Evolutionary conservation across 1,139 yeast genomes (phyloP).

Genomic region (Sugiyamaella grinbergsii): DNA sequence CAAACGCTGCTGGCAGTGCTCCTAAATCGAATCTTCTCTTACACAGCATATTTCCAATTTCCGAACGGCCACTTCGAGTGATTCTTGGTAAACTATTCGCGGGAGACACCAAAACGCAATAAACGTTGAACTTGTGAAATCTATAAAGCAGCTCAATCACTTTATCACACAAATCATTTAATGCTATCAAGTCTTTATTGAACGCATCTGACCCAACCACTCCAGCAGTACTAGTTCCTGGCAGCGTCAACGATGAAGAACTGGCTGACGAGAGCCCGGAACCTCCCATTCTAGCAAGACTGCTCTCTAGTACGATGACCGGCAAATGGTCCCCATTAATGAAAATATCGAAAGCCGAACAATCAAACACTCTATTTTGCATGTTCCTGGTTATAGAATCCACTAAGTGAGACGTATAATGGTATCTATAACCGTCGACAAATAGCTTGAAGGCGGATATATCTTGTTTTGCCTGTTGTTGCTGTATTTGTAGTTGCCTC

Average conservation of each 20-base stretch:
- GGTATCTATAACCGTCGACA: slow-evolving; percentile 52
- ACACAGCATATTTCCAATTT: slow-evolving; percentile 91
- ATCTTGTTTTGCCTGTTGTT: slow-evolving; percentile 57
- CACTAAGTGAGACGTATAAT: slow-evolving; percentile 81
- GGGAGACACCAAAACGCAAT: slow-evolving; percentile 79
- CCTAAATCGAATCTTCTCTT: slow-evolving; percentile 82
- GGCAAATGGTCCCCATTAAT: slow-evolving; percentile 86
- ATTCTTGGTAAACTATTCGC: slow-evolving; percentile 84
- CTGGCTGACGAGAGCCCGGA: slow-evolving; percentile 16
- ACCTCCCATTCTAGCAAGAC: slow-evolving; percentile 52
- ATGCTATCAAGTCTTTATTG: slow-evolving; percentile 43
- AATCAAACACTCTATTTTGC: slow-evolving; percentile 73
- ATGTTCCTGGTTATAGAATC: slow-evolving; percentile 81
- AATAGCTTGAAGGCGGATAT: slow-evolving; percentile 44
- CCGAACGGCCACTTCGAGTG: slow-evolving; percentile 79
- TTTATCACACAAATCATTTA: slow-evolving; percentile 74
- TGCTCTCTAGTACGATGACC: slow-evolving; percentile 84
- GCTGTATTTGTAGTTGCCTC: slow-evolving; percentile 34
- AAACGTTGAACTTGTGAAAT: slow-evolving; percentile 74
- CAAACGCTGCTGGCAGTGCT: slow-evolving; percentile 69
- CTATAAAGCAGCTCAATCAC: slow-evolving; percentile 70
- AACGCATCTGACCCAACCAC: slow-evolving; percentile 41
- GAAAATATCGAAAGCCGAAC: slow-evolving; percentile 86
- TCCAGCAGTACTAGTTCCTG: slow-evolving; percentile 15
- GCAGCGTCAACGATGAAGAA: slow-evolving; percentile 14